Evolutionary conservation across 768 basidiomycete genomes (phyloP).

Genomic region (Auriscalpium vulgare): DNA sequence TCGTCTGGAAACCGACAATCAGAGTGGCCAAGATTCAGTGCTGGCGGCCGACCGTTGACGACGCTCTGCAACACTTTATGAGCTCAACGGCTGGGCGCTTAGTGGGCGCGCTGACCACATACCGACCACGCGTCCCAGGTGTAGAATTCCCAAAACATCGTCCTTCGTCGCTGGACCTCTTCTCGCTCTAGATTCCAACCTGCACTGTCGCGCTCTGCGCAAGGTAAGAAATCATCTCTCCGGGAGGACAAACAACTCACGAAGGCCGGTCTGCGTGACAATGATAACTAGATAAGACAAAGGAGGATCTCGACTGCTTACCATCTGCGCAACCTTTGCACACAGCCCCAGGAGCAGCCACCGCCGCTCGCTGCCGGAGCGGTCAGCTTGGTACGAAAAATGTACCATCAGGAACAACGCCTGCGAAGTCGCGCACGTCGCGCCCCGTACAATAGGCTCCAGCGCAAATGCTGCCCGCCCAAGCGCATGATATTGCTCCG

Average conservation of each 20-base stretch:
- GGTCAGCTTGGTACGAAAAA: slow-evolving; percentile 35
- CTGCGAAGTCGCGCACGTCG: slow-evolving; percentile 39
- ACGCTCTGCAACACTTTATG: slow-evolving; percentile 27
- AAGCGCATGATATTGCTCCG: slow-evolving; percentile 37
- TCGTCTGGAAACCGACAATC: slow-evolving; percentile 49
- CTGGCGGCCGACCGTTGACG: slow-evolving; percentile 42
- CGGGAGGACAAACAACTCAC: slow-evolving; percentile 25
- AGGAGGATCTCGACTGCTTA: slow-evolving; percentile 20
- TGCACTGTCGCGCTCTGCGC: slow-evolving; percentile 45
- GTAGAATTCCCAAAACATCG: slow-evolving; percentile 47
- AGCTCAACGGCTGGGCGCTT: too few relatives aligned
- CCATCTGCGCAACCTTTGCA: slow-evolving; percentile 35
- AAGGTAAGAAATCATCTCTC: not conserved
- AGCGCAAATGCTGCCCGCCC: slow-evolving; percentile 40
- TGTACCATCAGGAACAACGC: slow-evolving; percentile 37
- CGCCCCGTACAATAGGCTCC: slow-evolving; percentile 36
- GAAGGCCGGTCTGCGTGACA: slow-evolving; percentile 39
- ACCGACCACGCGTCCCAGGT: slow-evolving; percentile 13
- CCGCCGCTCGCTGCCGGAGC: slow-evolving; percentile 34
- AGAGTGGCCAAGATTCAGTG: slow-evolving; percentile 36
- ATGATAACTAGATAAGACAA: not conserved
- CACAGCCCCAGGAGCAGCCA: slow-evolving; percentile 43
- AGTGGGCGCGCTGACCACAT: not conserved
- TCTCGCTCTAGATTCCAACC: slow-evolving; percentile 37
- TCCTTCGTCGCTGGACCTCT: slow-evolving; percentile 38